phyloP scores from a whole-genome alignment of 1,284 basidiomycete genomes.

The Trametes pubescens region DNA sequence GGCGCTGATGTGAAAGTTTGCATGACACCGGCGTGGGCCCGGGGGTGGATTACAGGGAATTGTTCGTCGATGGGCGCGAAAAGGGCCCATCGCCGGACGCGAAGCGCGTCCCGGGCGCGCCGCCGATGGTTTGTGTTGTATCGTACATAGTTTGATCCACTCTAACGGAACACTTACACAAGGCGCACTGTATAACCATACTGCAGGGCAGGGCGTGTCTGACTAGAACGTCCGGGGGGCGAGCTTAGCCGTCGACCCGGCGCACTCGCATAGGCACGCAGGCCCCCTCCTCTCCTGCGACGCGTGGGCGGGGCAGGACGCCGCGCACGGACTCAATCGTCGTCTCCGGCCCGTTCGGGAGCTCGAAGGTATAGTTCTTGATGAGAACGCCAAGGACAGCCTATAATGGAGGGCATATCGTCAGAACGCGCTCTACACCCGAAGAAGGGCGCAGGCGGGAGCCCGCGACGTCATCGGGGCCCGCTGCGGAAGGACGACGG shows the following conservation, averaged over 20 bases:
- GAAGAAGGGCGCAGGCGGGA: neutral
- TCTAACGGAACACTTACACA: neutral
- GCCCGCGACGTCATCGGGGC: neutral
- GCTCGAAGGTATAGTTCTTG: constrained; percentile 53
- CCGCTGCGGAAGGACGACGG: constrained; percentile 3
- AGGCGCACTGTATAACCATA: neutral
- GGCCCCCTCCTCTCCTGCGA: constrained; percentile 51
- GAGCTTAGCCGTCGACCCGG: constrained; percentile 31
- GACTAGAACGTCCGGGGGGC: neutral
- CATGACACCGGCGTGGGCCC: neutral
- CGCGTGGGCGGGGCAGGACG: constrained; percentile 52
- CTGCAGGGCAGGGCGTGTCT: neutral
- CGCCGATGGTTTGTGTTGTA: neutral
- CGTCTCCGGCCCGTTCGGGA: constrained; percentile 49
- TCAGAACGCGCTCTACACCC: neutral
- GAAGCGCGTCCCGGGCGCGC: neutral
- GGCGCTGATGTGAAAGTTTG: neutral
- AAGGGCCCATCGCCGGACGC: neutral
- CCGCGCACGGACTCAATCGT: constrained; percentile 46
- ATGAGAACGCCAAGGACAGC: constrained; percentile 54
- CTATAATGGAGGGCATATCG: constrained; percentile 35
- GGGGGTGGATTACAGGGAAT: neutral
- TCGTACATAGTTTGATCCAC: constrained; percentile 1
- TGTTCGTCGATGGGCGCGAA: neutral
- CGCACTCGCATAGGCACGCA: constrained; percentile 51